Conservation (phyloP, 352 stramenopile species). For the Globisporangium viniferum region DNA sequence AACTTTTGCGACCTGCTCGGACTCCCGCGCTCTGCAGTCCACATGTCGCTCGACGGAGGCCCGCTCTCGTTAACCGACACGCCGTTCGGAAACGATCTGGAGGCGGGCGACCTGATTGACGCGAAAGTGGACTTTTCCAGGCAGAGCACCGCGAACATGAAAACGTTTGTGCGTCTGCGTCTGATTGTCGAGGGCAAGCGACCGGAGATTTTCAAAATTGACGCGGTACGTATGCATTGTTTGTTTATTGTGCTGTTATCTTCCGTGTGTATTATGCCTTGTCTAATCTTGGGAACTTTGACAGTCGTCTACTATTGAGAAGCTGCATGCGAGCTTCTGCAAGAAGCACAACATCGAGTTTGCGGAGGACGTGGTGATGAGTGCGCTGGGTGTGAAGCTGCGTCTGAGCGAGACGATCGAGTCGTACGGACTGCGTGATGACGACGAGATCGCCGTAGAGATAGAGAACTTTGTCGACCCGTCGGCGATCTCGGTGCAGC, state of each 20-base stretch:
- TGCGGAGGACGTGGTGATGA: constrained; percentile 50
- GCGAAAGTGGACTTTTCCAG: constrained; percentile 71
- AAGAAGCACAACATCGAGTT: constrained; percentile 50
- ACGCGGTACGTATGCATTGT: constrained; percentile 34
- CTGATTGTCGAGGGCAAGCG: constrained; percentile 51
- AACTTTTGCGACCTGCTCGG: constrained; percentile 66
- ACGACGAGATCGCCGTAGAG: constrained; percentile 63
- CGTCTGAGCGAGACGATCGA: constrained; percentile 41
- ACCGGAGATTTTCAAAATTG: constrained; percentile 68
- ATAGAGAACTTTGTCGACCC: constrained; percentile 35
- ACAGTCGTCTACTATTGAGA: constrained; percentile 51
- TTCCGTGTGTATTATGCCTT: not conserved
- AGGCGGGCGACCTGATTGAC: constrained; percentile 64
- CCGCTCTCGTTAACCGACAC: constrained; percentile 26
- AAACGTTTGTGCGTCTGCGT: constrained; percentile 49
- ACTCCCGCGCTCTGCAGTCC: constrained; percentile 49
- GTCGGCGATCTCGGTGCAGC: constrained; percentile 33
- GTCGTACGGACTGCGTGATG: constrained; percentile 46
- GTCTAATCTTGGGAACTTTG: not conserved
- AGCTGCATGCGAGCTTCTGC: constrained; percentile 64
- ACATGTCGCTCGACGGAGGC: constrained; percentile 62
- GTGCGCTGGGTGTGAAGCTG: constrained; percentile 38
- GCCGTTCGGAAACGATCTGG: constrained; percentile 35
- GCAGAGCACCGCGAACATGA: constrained; percentile 43
- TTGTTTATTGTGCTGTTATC: not conserved